Evolutionary conservation across 2,329 filamentous ascomycete genomes (phyloP), one percentile per base, ranked within the genome.

Genomic region (Penicillium fuscoglaucum): DNA sequence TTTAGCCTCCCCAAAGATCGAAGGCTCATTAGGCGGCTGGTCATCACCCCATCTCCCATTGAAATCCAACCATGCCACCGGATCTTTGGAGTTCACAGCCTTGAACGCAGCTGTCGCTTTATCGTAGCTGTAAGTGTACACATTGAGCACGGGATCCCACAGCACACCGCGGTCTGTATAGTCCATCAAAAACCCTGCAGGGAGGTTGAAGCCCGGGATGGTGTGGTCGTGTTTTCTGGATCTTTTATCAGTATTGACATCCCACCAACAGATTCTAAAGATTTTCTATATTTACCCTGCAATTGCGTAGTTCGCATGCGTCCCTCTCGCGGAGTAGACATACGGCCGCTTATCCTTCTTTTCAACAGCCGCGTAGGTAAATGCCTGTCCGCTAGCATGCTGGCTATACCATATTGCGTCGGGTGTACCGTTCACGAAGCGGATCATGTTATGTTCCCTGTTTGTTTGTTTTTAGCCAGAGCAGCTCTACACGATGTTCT

Each of bases 361-460:
- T 61, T 87, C 79, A 1, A 83, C 76, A 1, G 80, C 76, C 4
- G 73, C 63, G 66, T 87, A 89, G 2, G 77, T 80, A 70, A 88
- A 89, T 1, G 87, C 86, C 70, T 89, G 78, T 5, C 87, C 87
- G 61, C 81, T 79, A 31, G 78, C 72, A 69, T 89, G 87, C 67
- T 89, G 86, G 52, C 81, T 84, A 67, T 81, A 88, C 84, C 85
- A 89, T 13, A 89, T 70, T 1, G 79, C 76, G 60, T 80, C 71
- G 0, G 87, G 87, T 1, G 66, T 61, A 10, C 83, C 83, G 54
- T 86, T 77, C 17, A 76, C 52, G 71, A 90, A 90, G 12, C 87
- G 84, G 33, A 90, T 77, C 84, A 87, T 87, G 55, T 83, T 86
- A 70, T 88, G 85, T 68, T 88, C 86, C 85, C 81, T 82, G 41